These are phyloP conservation scores for Cyberlindnera maritima DNA, from an alignment of 805 yeast species.

Conservation along the genomic window DNA sequence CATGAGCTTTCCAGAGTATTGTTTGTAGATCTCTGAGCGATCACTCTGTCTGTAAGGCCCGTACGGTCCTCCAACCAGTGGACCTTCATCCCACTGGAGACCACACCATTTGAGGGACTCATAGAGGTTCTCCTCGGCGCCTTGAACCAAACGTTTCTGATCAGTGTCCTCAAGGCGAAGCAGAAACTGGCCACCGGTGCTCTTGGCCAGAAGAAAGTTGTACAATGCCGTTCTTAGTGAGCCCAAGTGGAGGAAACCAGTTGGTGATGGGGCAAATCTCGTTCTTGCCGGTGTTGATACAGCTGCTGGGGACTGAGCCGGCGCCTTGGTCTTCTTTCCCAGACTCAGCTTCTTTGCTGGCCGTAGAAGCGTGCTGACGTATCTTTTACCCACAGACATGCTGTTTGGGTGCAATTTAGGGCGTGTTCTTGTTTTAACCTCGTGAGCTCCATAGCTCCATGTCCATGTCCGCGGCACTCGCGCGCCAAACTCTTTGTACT, in stretches of 20 bases:
- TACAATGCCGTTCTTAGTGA: constrained; percentile 91
- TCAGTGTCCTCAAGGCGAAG: constrained; percentile 93
- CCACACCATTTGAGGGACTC: constrained; percentile 78
- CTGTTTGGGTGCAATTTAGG: too few relatives aligned
- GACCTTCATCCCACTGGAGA: constrained; percentile 79
- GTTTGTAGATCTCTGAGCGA: constrained; percentile 59
- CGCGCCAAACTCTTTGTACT: too few relatives aligned
- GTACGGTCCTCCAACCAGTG: constrained; percentile 38
- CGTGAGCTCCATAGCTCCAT: too few relatives aligned
- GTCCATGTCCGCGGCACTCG: too few relatives aligned
- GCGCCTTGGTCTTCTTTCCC: constrained; percentile 36
- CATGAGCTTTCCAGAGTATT: constrained; percentile 56
- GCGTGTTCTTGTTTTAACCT: too few relatives aligned
- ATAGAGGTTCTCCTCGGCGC: constrained; percentile 81
- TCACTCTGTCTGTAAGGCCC: constrained; percentile 90
- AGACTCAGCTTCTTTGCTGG: constrained; percentile 17
- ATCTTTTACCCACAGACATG: too few relatives aligned
- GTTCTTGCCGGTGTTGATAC: constrained; percentile 64
- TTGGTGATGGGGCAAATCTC: constrained; percentile 97
- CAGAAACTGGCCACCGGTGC: constrained; percentile 77
- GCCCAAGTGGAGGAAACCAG: constrained; percentile 93
- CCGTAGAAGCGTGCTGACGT: constrained; percentile 10
- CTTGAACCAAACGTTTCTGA: constrained; percentile 68
- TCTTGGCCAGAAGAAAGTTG: constrained; percentile 77
- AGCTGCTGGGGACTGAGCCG: background rate